Conservation (phyloP, 225 moss, liverwort and hornwort genomes). For the Thuidium tamariscinum region DNA sequence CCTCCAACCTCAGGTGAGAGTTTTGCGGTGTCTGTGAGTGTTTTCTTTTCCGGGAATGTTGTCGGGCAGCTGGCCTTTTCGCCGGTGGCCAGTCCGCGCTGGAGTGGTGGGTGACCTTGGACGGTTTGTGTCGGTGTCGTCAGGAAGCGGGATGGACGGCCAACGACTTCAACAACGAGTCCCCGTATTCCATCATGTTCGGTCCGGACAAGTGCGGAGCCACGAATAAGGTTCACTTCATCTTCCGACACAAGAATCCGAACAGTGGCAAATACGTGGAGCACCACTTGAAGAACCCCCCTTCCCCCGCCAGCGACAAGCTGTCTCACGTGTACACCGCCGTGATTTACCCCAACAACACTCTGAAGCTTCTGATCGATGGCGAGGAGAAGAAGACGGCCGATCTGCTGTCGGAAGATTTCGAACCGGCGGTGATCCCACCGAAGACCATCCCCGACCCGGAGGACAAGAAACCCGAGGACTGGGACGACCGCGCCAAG, state of each 20-base stretch:
- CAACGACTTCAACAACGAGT: constrained; percentile 86
- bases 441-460: constrained; percentile 80
- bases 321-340: constrained; percentile 85
- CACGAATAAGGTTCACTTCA: constrained; percentile 95
- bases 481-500: constrained; percentile 88
- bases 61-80: not conserved
- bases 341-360: constrained; percentile 78
- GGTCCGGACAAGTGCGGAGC: constrained; percentile 94
- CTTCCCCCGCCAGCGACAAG: constrained; percentile 43
- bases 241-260: constrained; percentile 88
- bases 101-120: not conserved
- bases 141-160: constrained; percentile 98
- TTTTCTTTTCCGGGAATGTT: too few species aligned
- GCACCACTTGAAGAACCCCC: constrained; percentile 74
- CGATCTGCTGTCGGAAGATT: constrained; percentile 62
- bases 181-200: constrained; percentile 97
- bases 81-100: rapidly evolving
- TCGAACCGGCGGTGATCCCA: constrained; percentile 80
- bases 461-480: constrained; percentile 86
- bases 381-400: constrained; percentile 82
- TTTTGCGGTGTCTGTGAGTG: not conserved
- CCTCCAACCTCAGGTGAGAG: constrained; percentile 52
- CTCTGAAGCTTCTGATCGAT: constrained; percentile 63
- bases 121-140: not conserved
- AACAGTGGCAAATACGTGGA: constrained; percentile 70